Evolutionary conservation across 257 asterid species (phyloP).

Genomic region (Solanum appendiculatum): DNA sequence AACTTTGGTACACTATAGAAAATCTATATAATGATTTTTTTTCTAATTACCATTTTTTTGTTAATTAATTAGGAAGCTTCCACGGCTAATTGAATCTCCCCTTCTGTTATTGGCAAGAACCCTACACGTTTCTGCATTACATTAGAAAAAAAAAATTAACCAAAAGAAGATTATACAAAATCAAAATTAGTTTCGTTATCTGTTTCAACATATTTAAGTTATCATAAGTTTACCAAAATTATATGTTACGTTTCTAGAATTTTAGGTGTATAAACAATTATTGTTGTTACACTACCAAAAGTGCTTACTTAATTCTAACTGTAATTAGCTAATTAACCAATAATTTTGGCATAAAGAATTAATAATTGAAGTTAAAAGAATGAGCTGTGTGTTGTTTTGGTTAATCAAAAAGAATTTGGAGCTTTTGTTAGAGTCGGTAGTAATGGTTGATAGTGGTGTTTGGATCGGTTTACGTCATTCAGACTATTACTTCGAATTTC

Average conservation of each 20-base stretch:
- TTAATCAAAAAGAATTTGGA: too few species aligned
- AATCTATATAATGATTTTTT: not conserved
- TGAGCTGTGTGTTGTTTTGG: not conserved
- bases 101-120: conserved; percentile 58
- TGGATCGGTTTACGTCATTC: not conserved
- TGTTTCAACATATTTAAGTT: not conserved
- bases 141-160: not conserved
- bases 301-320: not conserved
- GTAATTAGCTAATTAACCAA: not conserved
- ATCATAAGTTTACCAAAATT: not conserved
- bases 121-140: conserved; percentile 78
- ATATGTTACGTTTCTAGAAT: not conserved
- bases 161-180: not conserved
- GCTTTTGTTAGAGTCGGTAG: not conserved
- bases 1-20: not conserved
- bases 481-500: too few species aligned
- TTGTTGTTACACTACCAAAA: not conserved
- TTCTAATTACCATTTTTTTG: not conserved
- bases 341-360: too few species aligned
- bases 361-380: too few species aligned
- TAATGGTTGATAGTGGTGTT: not conserved
- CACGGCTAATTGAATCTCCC: conserved; percentile 59
- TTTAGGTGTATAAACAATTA: not conserved
- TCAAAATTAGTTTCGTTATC: not conserved
- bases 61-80: conserved; percentile 10